Evolutionary conservation across 257 asterid species (phyloP), one percentile per base, ranked within the genome.

Genomic region (Lavandula angustifolia): DNA sequence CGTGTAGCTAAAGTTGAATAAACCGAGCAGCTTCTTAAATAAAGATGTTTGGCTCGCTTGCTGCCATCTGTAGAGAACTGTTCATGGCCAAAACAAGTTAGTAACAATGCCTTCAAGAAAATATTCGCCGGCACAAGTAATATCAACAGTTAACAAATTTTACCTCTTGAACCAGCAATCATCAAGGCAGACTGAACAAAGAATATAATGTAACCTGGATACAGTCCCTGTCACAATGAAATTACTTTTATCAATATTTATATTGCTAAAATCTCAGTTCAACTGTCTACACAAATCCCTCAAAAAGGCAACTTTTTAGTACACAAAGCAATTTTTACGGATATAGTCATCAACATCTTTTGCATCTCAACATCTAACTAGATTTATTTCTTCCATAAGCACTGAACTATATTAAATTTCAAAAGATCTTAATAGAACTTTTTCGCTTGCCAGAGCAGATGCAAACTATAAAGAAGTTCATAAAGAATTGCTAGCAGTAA

Each of bases 81-180:
- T 53, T 66, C 75, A 35, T 31, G 62, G 52, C 69, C 22, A 52
- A 22, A 56, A 62, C 14, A 32, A 72, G 69, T 74, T 69, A 73
- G 77, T 64, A 60, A 55, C 44, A 12, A 54, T 43, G 66, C 47
- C 67, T 70, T 60, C n/a, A 35, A 17, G 66, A 18, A 2, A 22
- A 22, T 2, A 22, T 22, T 22, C 27, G 2, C 27, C 27, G 27
- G 1, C 27, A 22, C 27, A 22, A 22, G 27, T 22, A 0, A 22
- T 22, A 22, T 22, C 27, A 22, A 22, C 27, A 22, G 27, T 22
- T 22, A 2, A 22, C 27, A 22, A 22, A 22, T 22, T 63, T 75
- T 78, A 88, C 96, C 98, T 88, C 87, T 88, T 63, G 96, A 92
- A 66, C 98, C 98, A 68, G 95, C 90, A 79, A 92, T 92, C 87